Base-by-base conservation (phyloP, 2,329 filamentous ascomycete species). In the Aspergillus ochraceoroseus region DNA sequence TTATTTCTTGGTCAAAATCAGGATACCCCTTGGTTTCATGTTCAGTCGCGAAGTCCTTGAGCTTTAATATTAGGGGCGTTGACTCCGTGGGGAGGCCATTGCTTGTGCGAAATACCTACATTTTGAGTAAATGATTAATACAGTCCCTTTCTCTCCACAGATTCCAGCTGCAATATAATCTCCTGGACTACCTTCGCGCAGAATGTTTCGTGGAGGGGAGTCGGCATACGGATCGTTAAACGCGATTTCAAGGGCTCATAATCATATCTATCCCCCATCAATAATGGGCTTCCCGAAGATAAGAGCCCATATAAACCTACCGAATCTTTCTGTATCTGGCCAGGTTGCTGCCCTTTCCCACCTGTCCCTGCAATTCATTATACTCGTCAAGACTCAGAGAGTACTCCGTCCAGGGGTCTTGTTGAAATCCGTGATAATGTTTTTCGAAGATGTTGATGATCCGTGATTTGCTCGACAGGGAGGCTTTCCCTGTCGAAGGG, bases 221-320 rank as follows among this genome's bases (percentile, higher is more conserved):
- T 31, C 12, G 28, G 28, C 28, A 31, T 31, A 6, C 28, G 28
- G 28, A 31, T 31, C 4, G 28, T 31, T 18, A 31, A 18, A 14
- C 13, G 13, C 14, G 28, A 31, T 13, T 14, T 3, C 5, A 13
- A 14, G 5, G 28, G 28, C 5, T 31, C 28, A 31, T 31, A 31
- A 13, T 31, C 28, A 11, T 31, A 31, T 4, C 28, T 31, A 5
- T 27, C 3, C 13, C 25, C 13, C n/a, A 27, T 27, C 9, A 27
- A 12, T 5, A n/a, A 27, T 27, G 25, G 6, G 20, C 25, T n/a
- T 27, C 5, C 25, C 11, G 5, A 27, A 12, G 25, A 27, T n/a
- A n/a, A 5, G 11, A 27, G 25, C 25, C 25, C 9, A 5, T 4
- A 27, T 4, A 27, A 27, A 27, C 25, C 25, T 27, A 27, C 25